A percentile compares a stretch with the other conserved stretches of the same genome.
These are phyloP conservation scores for Manihot esculenta DNA, from an alignment of 441 rosid species.

Conservation along the genomic window DNA sequence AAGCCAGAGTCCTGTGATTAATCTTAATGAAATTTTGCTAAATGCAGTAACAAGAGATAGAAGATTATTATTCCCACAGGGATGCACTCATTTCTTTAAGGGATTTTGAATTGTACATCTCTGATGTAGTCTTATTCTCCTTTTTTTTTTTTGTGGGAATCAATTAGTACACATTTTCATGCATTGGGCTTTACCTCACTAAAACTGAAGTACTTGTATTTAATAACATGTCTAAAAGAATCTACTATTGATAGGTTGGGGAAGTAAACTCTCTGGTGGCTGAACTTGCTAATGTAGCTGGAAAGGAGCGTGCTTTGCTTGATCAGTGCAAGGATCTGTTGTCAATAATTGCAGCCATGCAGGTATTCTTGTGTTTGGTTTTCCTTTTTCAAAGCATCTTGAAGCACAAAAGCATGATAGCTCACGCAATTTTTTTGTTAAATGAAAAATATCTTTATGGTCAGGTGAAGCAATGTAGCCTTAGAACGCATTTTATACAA, in stretches of 20 bases:
- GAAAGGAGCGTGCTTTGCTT: constrained; percentile 60
- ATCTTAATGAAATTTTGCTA: neutral
- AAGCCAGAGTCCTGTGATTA: neutral
- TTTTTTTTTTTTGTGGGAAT: neutral
- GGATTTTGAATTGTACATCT: neutral
- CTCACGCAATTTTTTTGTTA: too few species aligned
- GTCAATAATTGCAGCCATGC: constrained; percentile 59
- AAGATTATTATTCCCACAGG: neutral
- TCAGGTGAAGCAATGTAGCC: constrained; percentile 71
- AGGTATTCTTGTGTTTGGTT: constrained; percentile 39
- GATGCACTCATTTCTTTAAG: neutral
- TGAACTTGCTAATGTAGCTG: constrained; percentile 51
- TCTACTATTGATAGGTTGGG: constrained; percentile 47
- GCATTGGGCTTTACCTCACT: neutral
- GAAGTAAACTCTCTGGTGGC: constrained; percentile 45
- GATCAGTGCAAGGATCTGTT: constrained; percentile 59
- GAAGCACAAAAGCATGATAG: neutral
- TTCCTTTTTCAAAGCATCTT: neutral
- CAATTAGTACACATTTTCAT: neutral
- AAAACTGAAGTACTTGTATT: neutral
- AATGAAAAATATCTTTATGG: constrained; percentile 3
- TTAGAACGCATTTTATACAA: constrained; percentile 63
- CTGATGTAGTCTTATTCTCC: neutral
- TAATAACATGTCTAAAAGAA: neutral
- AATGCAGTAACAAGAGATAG: neutral